These are phyloP conservation scores for Ajuga chamaepitys DNA, from an alignment of 257 asterid species.

Conservation along the genomic window DNA sequence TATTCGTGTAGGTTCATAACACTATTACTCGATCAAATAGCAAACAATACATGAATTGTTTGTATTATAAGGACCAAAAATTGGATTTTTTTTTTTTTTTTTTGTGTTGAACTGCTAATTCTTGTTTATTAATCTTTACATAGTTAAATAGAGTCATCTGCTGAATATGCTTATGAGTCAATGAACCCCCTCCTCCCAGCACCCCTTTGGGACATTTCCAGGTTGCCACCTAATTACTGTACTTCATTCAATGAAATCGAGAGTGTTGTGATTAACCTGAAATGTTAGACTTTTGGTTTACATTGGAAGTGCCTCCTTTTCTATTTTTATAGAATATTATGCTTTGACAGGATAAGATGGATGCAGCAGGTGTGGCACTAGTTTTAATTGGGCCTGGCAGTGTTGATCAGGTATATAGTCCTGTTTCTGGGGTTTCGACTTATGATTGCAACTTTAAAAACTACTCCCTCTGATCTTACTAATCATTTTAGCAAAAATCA, in stretches of 20 bases:
- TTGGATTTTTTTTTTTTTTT: neutral
- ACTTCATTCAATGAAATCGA: neutral
- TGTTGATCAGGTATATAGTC: constrained; percentile 69
- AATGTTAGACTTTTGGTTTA: neutral
- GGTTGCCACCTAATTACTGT: neutral
- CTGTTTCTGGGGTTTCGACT: neutral
- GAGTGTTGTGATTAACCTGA: neutral
- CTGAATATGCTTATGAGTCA: neutral
- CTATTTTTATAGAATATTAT: constrained; percentile 10
- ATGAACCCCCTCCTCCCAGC: too few relatives aligned
- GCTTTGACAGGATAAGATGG: constrained; percentile 78
- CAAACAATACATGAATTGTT: neutral
- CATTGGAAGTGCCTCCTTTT: neutral
- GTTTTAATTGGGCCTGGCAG: constrained; percentile 95
- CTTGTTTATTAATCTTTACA: too few relatives aligned
- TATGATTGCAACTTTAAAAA: neutral
- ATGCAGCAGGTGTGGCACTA: constrained; percentile 84
- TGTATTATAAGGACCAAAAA: neutral
- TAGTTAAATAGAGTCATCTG: neutral
- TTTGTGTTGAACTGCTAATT: neutral
- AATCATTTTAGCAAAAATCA: too few relatives aligned
- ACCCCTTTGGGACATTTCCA: neutral
- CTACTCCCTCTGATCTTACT: too few relatives aligned
- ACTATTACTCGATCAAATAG: neutral
- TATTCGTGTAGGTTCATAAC: neutral